These are phyloP conservation scores for Clavariopsis aquatica DNA, from an alignment of 495 filamentous ascomycete species.

Conservation along the genomic window DNA sequence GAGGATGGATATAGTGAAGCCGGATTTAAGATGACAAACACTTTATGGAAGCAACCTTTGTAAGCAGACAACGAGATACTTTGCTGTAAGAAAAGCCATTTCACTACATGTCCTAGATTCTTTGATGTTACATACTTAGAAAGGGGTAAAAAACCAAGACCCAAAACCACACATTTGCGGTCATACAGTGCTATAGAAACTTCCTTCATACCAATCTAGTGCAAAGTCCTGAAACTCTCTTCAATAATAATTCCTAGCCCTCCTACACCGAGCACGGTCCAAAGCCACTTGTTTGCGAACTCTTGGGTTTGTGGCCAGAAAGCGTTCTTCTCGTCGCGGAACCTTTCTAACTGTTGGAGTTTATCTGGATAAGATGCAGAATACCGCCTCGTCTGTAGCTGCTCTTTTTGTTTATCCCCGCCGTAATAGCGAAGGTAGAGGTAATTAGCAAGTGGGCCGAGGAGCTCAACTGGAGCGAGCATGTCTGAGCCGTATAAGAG, in stretches of 20 bases:
- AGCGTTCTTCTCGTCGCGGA: constrained; percentile 54
- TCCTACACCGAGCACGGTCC: constrained; percentile 53
- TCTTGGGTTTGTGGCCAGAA: constrained; percentile 57
- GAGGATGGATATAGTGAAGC: too few species aligned
- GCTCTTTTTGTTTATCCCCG: constrained; percentile 58
- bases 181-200: too few species aligned
- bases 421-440: constrained; percentile 57
- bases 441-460: constrained; percentile 61
- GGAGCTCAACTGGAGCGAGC: constrained; percentile 54
- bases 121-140: too few species aligned
- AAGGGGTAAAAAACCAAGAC: not conserved
- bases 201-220: constrained; percentile 5
- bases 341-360: constrained; percentile 52
- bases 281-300: constrained; percentile 56
- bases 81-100: too few species aligned
- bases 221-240: constrained; percentile 29
- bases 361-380: constrained; percentile 50
- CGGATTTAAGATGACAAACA: too few species aligned
- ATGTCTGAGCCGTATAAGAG: constrained; percentile 54
- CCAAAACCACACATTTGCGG: not conserved
- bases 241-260: constrained; percentile 34
- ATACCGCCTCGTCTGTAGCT: constrained; percentile 54
- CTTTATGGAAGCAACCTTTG: too few species aligned
- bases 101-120: too few species aligned
- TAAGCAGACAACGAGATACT: too few species aligned